Evolutionary conservation across 306 rosid genomes (phyloP), one percentile per base, ranked within the genome.

Genomic region (Casuarina cunninghamiana): DNA sequence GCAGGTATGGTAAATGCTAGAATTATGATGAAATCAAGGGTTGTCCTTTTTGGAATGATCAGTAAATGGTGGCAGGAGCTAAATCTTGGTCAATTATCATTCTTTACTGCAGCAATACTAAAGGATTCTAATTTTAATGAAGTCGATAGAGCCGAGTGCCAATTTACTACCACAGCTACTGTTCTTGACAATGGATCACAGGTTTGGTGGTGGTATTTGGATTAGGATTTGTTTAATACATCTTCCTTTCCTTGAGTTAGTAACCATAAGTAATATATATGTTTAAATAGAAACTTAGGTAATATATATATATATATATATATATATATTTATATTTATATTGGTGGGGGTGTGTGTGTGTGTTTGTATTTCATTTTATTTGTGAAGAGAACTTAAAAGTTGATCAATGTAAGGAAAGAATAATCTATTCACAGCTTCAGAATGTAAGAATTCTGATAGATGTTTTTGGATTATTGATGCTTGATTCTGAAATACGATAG

Each of bases 121-220:
- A 92, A 92, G 89, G 97, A 94, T 81, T 90, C 98, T 74, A 91
- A 89, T 83, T 94, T 88, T 79, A 74, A 78, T 78, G 95, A 94
- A 89, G 93, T 88, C 51, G 98, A 94, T 77, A 88, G 93, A 88
- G 98, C 97, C 9, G 97, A 92, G 74, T 94, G 98, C 88, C 97
- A 92, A 80, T 94, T 94, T 88, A 71, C 95, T 72, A 94, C 97
- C 1, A 89, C 88, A 2, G 82, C 93, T 74, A 94, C 97, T 71
- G 85, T 89, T 69, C 90, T 94, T 72, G 97, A 92, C 81, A 95
- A 92, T 78, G 98, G 97, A 83, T 75, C 98, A 61, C 88, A 91
- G 97, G 97, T 91, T 66, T 82, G 81, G 55, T 72, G 1, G 16
- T 41, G 53, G 72, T 41, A 75, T 44, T 8, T 46, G 43, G 58